Conservation (phyloP, 306 rosid genomes). For the Fragaria vesca region DNA sequence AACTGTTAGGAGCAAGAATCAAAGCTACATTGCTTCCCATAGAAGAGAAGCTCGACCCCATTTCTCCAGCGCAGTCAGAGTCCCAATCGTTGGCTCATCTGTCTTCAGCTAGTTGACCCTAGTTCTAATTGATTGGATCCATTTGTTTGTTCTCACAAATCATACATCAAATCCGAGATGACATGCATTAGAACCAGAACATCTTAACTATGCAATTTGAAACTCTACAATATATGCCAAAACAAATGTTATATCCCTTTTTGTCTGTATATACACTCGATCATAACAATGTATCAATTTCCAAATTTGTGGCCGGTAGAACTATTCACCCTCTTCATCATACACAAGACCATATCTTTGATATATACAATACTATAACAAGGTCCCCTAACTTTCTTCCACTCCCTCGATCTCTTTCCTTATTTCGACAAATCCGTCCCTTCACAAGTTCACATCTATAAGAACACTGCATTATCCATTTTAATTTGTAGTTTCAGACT, state of each 20-base stretch:
- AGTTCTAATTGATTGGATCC: not conserved
- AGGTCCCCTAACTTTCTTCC: conserved; percentile 14
- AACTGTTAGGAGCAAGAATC: not conserved
- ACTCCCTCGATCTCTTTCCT: not conserved
- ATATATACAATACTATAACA: conserved; percentile 20
- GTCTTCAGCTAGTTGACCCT: too few species aligned
- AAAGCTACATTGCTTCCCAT: not conserved
- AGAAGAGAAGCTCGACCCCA: not conserved
- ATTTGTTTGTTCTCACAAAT: conserved; percentile 7
- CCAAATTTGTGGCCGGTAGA: conserved; percentile 7
- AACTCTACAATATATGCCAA: conserved; percentile 7
- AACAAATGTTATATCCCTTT: not conserved
- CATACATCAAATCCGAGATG: conserved; percentile 2
- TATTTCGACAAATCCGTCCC: conserved; percentile 26
- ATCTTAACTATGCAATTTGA: too few species aligned
- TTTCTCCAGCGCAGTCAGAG: not conserved
- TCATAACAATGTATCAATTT: conserved; percentile 27
- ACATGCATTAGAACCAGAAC: too few species aligned
- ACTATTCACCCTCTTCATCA: conserved; percentile 9
- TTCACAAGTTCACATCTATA: conserved; percentile 2
- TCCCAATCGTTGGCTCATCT: not conserved
- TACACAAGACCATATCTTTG: conserved; percentile 24
- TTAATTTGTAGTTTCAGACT: conserved; percentile 31
- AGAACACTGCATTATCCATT: conserved; percentile 8
- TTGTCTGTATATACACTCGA: conserved; percentile 25